Evolutionary conservation across 2,329 filamentous ascomycete genomes (phyloP).

Genomic region (Aspergillus cejpii): DNA sequence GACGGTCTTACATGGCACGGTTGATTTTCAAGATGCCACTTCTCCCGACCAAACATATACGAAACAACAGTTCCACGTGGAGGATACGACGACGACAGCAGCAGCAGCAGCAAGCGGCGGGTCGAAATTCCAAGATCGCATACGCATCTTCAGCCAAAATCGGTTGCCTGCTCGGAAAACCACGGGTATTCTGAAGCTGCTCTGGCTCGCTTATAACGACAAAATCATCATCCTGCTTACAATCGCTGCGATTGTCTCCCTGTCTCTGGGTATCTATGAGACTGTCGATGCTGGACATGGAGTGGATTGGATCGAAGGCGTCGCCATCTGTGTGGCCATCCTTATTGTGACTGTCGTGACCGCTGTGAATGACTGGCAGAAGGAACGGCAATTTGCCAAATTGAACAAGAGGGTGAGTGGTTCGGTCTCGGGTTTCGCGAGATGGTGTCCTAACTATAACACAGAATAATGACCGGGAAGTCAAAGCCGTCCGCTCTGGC

Average conservation of each 20-base stretch:
- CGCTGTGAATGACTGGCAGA: constrained; percentile 61
- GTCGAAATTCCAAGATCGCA: constrained; percentile 49
- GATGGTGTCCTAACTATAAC: constrained; percentile 18
- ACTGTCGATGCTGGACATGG: constrained; percentile 47
- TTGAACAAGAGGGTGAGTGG: constrained; percentile 47
- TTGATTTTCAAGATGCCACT: constrained; percentile 67
- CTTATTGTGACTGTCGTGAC: constrained; percentile 58
- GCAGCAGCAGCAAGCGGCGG: constrained; percentile 12
- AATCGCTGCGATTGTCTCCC: constrained; percentile 60
- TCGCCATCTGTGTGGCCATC: constrained; percentile 60
- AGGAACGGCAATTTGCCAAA: constrained; percentile 59
- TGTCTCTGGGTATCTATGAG: constrained; percentile 64
- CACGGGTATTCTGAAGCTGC: constrained; percentile 53
- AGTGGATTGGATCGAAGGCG: constrained; percentile 62
- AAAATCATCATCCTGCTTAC: constrained; percentile 66
- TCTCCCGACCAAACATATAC: constrained; percentile 14
- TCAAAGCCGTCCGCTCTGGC: constrained; percentile 62
- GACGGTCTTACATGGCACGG: constrained; percentile 53
- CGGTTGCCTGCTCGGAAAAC: constrained; percentile 57
- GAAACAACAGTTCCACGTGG: constrained; percentile 1
- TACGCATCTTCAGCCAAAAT: constrained; percentile 56
- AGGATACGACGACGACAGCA: not conserved
- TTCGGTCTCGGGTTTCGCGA: not conserved
- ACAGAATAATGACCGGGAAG: constrained; percentile 58
- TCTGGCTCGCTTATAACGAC: constrained; percentile 68